These are phyloP conservation scores for Stephanodiscus minutulus DNA, from an alignment of 108 stramenopile species.

Conservation along the genomic window DNA sequence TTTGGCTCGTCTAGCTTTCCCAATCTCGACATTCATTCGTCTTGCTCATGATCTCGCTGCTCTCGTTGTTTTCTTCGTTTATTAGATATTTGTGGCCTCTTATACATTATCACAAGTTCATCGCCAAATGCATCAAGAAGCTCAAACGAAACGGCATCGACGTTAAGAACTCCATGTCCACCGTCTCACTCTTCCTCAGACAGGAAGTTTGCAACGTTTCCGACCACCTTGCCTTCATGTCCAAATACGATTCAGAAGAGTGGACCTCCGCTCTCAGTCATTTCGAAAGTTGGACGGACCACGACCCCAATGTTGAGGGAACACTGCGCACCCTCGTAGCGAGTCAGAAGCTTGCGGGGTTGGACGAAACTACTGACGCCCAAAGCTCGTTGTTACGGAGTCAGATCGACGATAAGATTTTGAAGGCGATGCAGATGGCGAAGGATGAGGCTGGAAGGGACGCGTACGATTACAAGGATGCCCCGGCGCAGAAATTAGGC, in stretches of 20 bases:
- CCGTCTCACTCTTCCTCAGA: slow-evolving; percentile 81
- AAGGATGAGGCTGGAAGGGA: slow-evolving; percentile 63
- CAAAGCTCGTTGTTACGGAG: slow-evolving; percentile 69
- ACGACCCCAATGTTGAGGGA: slow-evolving; percentile 43
- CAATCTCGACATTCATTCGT: background rate
- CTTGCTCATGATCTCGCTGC: background rate
- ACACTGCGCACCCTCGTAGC: slow-evolving; percentile 50
- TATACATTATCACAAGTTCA: slow-evolving; percentile 91
- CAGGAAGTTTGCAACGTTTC: slow-evolving; percentile 89
- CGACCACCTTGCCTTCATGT: slow-evolving; percentile 83
- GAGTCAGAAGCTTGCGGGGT: slow-evolving; percentile 55
- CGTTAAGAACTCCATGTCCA: slow-evolving; percentile 75
- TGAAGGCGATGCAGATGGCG: slow-evolving; percentile 69
- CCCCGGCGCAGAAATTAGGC: slow-evolving; percentile 2
- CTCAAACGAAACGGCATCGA: slow-evolving; percentile 87
- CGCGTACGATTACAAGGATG: slow-evolving; percentile 30
- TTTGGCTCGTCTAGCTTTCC: background rate
- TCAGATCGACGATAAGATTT: slow-evolving; percentile 76
- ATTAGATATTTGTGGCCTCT: slow-evolving; percentile 88
- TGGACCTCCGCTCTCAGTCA: slow-evolving; percentile 77
- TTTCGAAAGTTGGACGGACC: slow-evolving; percentile 78
- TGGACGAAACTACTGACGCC: slow-evolving; percentile 60
- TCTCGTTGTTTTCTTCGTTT: background rate
- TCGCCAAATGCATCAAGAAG: slow-evolving; percentile 90
- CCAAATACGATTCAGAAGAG: slow-evolving; percentile 79